phyloP scores from a whole-genome alignment of 2,329 filamentous ascomycete genomes.

The Lasiodiplodia theobromae region DNA sequence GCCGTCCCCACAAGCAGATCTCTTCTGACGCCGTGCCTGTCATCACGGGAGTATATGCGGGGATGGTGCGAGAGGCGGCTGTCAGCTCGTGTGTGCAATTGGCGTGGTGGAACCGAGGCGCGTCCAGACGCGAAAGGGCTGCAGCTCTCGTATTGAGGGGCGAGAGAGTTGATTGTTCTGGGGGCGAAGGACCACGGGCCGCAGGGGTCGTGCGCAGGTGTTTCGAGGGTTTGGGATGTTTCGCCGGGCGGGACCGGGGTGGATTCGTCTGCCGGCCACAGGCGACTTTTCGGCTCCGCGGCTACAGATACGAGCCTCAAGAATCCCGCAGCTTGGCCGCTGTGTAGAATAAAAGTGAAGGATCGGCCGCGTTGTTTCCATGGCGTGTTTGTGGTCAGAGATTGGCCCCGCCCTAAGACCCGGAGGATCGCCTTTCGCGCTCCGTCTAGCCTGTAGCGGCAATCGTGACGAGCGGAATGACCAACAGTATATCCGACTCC shows the following conservation, averaged over 20 bases:
- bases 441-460: not conserved
- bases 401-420: not conserved
- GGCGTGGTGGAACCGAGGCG: conserved; percentile 12
- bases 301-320: conserved; percentile 8
- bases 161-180: conserved; percentile 4
- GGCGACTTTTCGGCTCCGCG: conserved; percentile 7
- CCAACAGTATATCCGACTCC: conserved; percentile 1
- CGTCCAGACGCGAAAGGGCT: not conserved
- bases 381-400: conserved; percentile 23
- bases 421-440: conserved; percentile 2
- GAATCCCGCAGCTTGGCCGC: not conserved
- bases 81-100: conserved; percentile 6
- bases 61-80: conserved; percentile 1
- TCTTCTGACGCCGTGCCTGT: not conserved
- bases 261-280: conserved; percentile 5
- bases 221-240: not conserved
- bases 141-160: not conserved
- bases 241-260: not conserved
- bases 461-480: not conserved
- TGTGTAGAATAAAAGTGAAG: not conserved
- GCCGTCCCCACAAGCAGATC: conserved; percentile 7
- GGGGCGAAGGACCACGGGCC: conserved; percentile 3
- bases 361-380: not conserved
- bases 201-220: not conserved
- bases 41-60: not conserved